Evolutionary conservation across 768 basidiomycete genomes (phyloP).

Genomic region (Boletellus emodensis): DNA sequence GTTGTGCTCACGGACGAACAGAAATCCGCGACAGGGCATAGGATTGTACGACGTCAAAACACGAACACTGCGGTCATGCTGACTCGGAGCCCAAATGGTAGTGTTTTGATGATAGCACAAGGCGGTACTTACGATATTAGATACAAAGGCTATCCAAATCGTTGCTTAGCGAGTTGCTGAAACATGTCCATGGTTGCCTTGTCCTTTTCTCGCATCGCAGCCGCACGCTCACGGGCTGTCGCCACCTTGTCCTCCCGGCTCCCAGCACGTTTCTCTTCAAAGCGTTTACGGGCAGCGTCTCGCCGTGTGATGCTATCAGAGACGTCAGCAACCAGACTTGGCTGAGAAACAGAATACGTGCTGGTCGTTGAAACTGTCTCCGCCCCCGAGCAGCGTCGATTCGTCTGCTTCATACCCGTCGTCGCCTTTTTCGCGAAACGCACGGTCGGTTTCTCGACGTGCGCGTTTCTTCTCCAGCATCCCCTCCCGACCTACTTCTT

Average conservation of each 20-base stretch:
- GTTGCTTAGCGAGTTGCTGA: constrained; percentile 82
- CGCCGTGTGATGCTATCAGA: constrained; percentile 60
- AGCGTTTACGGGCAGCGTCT: constrained; percentile 65
- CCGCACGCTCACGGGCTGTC: constrained; percentile 56
- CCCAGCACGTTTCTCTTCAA: constrained; percentile 46
- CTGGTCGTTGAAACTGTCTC: constrained; percentile 79
- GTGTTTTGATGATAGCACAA: not conserved
- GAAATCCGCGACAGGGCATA: constrained; percentile 40
- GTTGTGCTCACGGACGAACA: not conserved
- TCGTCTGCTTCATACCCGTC: constrained; percentile 79
- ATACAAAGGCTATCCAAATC: constrained; percentile 60
- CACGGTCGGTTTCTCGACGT: constrained; percentile 63
- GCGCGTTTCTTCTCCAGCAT: constrained; percentile 84
- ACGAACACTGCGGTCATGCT: no score
- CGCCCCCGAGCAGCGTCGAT: constrained; percentile 73
- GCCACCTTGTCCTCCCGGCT: constrained; percentile 47
- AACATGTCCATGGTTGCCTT: constrained; percentile 97
- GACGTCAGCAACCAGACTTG: constrained; percentile 4
- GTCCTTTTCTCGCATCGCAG: constrained; percentile 71
- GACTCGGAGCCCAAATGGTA: no score
- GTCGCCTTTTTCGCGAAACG: constrained; percentile 69
- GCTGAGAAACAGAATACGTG: constrained; percentile 34
- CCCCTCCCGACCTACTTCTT: constrained; percentile 75
- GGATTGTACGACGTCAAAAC: constrained; percentile 12
- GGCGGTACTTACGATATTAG: constrained; percentile 15